Percentiles rank a stretch among this genome's conserved stretches.
Conservation (phyloP, 495 filamentous ascomycete species). For the Neurospora sp. region DNA sequence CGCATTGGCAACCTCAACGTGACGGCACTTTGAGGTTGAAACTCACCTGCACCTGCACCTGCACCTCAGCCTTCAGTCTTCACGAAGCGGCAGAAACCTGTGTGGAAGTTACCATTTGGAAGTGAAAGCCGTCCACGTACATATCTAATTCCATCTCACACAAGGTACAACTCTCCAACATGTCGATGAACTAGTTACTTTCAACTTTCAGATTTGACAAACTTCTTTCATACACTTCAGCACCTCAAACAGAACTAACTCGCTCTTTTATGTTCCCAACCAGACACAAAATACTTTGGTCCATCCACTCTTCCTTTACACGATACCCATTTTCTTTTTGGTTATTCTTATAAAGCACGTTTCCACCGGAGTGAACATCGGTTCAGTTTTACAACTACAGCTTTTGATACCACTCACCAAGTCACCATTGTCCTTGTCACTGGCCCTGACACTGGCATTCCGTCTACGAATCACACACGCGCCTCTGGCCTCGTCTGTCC, state of each 20-base stretch:
- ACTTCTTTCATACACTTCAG: not conserved
- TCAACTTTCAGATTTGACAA: not conserved
- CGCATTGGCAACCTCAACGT: not conserved
- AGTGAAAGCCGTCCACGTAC: not conserved
- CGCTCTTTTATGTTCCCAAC: not conserved
- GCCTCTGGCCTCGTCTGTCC: not conserved
- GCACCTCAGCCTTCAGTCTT: not conserved
- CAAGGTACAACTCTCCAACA: not conserved
- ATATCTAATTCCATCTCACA: not conserved
- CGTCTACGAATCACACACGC: not conserved
- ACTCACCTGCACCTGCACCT: not conserved
- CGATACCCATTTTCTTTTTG: not conserved
- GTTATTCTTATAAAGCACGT: not conserved
- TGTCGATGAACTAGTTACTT: not conserved
- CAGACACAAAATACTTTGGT: not conserved
- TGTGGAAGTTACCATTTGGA: not conserved
- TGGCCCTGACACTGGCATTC: not conserved
- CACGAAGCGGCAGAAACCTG: not conserved
- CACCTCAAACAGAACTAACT: not conserved
- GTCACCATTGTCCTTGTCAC: not conserved
- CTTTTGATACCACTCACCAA: not conserved
- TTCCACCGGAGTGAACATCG: not conserved
- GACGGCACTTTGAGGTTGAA: not conserved
- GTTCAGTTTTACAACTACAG: not conserved
- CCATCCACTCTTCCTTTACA: not conserved